These are phyloP conservation scores for Fusarium sp. DNA, from an alignment of 2,329 filamentous ascomycete genomes.

Conservation along the genomic window DNA sequence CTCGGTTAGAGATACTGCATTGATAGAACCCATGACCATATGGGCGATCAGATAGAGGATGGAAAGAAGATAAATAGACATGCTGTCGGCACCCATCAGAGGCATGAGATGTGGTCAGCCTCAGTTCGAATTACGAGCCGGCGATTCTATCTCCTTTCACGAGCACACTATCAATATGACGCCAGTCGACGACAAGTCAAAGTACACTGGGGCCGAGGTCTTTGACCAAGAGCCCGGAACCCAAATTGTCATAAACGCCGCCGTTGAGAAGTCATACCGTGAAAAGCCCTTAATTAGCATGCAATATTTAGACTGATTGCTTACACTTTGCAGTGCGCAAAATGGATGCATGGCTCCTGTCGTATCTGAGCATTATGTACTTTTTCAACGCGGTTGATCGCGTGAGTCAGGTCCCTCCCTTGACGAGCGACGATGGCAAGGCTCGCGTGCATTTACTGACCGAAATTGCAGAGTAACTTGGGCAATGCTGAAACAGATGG, in stretches of 20 bases:
- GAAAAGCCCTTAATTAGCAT: not conserved
- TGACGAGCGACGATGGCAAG: not conserved
- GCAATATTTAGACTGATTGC: not conserved
- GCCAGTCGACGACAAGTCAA: not conserved
- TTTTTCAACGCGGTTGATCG: conserved; percentile 17
- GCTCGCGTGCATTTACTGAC: no score
- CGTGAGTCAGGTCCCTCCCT: not conserved
- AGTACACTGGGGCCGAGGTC: not conserved
- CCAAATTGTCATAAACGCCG: not conserved
- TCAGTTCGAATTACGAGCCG: no score
- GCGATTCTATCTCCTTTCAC: not conserved
- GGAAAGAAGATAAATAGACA: not conserved
- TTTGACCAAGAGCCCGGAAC: conserved; percentile 8
- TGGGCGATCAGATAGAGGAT: no score
- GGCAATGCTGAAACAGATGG: conserved; percentile 67
- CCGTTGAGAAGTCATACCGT: conserved; percentile 4
- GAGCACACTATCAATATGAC: not conserved
- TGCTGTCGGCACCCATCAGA: no score
- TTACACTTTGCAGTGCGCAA: conserved; percentile 4
- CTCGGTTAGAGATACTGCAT: not conserved
- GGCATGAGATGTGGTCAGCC: no score
- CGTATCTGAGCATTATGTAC: conserved; percentile 14
- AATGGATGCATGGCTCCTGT: conserved; percentile 17
- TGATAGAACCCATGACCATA: not conserved
- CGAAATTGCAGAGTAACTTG: conserved; percentile 57